Conservation (phyloP, 805 yeast species). For the Middelhovenomyces tepae region DNA sequence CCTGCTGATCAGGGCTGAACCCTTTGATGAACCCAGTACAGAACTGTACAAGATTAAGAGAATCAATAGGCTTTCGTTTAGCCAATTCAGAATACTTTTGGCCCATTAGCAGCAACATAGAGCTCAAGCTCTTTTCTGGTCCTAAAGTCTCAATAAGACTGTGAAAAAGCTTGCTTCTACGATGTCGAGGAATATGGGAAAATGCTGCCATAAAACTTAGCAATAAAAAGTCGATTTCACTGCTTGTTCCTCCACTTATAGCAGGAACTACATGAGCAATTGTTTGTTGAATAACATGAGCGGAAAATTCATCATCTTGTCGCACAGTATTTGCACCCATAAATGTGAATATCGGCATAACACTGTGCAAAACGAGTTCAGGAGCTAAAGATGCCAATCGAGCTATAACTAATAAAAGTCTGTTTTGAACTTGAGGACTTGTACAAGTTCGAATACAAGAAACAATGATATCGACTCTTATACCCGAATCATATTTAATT, state of each 20-base stretch:
- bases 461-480: slow-evolving; percentile 85
- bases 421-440: slow-evolving; percentile 93
- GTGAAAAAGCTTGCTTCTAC: slow-evolving; percentile 77
- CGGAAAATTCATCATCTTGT: slow-evolving; percentile 93
- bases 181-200: slow-evolving; percentile 91
- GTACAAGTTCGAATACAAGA: slow-evolving; percentile 81
- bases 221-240: slow-evolving; percentile 73
- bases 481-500: slow-evolving; percentile 46
- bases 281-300: slow-evolving; percentile 87
- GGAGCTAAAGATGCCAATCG: slow-evolving; percentile 84
- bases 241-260: slow-evolving; percentile 36
- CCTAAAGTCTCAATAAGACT: slow-evolving; percentile 76
- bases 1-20: slow-evolving; percentile 56
- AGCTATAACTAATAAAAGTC: slow-evolving; percentile 74
- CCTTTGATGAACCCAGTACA: slow-evolving; percentile 57
- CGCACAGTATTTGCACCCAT: slow-evolving; percentile 98
- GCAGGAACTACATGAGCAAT: slow-evolving; percentile 88
- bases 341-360: slow-evolving; percentile 98
- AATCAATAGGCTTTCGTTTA: slow-evolving; percentile 56
- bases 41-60: slow-evolving; percentile 63
- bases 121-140: slow-evolving; percentile 53
- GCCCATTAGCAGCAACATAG: slow-evolving; percentile 69
- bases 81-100: slow-evolving; percentile 56
- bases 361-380: slow-evolving; percentile 85
- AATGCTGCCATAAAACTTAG: slow-evolving; percentile 92